Evolutionary conservation across 257 asterid genomes (phyloP).

Genomic region (Solanum pimpinellifolium): DNA sequence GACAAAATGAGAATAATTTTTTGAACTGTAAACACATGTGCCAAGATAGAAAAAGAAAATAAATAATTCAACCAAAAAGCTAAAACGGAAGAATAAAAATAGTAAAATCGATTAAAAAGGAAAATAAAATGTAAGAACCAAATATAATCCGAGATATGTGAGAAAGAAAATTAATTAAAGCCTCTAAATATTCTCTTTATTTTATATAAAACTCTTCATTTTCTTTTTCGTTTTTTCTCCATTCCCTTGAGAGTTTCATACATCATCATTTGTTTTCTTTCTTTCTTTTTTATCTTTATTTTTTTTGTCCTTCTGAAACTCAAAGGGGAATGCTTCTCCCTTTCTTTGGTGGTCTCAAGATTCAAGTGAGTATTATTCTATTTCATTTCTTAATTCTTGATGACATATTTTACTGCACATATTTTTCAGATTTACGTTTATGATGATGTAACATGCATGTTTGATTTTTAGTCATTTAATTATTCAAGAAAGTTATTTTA

Average conservation of each 20-base stretch:
- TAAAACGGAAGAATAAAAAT: background rate
- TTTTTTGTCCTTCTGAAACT: background rate
- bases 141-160: background rate
- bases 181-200: background rate
- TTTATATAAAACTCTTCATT: background rate
- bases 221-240: background rate
- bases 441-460: background rate
- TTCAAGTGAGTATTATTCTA: background rate
- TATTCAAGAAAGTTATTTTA: background rate
- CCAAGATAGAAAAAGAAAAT: background rate
- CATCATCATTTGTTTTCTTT: background rate
- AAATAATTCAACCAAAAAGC: background rate
- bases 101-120: background rate
- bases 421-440: background rate
- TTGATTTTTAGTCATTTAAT: background rate
- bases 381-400: background rate
- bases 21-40: background rate
- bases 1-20: background rate
- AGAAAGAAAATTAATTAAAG: background rate
- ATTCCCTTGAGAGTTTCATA: conserved; percentile 8
- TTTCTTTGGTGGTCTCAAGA: background rate
- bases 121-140: background rate
- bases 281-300: background rate
- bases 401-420: background rate
- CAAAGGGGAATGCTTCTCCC: background rate